Percentiles rank a stretch among this genome's conserved stretches.
Evolutionary conservation across 1,284 basidiomycete species (phyloP).

Genomic region (Cyathus olla): DNA sequence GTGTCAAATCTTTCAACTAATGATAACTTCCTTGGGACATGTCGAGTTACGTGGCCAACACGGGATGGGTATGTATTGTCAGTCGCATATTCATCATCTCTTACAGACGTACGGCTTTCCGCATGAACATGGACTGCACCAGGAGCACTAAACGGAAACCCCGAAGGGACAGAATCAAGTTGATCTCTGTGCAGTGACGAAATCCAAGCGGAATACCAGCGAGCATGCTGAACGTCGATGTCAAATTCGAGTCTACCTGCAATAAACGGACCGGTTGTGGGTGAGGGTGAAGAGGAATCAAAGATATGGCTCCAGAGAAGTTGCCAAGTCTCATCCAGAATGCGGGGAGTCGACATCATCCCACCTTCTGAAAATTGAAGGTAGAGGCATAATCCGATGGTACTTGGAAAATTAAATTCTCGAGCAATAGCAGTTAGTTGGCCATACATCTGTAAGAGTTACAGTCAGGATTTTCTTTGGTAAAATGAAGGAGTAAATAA

Average conservation of each 20-base stretch:
- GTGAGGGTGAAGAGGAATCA: conserved; percentile 53
- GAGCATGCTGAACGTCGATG: conserved; percentile 75
- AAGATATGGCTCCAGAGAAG: conserved; percentile 76
- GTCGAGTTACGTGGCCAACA: conserved; percentile 44
- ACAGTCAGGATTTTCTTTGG: background rate
- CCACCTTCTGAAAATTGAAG: conserved; percentile 71
- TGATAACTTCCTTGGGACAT: conserved; percentile 74
- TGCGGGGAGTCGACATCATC: conserved; percentile 68
- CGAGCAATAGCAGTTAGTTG: conserved; percentile 82
- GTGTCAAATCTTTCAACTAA: conserved; percentile 72
- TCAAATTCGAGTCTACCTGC: conserved; percentile 83
- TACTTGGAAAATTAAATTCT: conserved; percentile 85
- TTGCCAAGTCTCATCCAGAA: conserved; percentile 83
- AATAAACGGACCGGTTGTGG: conserved; percentile 62
- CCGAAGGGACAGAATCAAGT: conserved; percentile 54
- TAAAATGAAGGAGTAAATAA: conserved; percentile 29
- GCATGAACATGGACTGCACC: conserved; percentile 60
- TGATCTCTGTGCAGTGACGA: conserved; percentile 58
- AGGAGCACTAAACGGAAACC: conserved; percentile 50
- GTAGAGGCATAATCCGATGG: conserved; percentile 78
- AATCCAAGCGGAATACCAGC: conserved; percentile 81
- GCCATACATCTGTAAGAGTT: conserved; percentile 66
- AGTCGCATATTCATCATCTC: conserved; percentile 51
- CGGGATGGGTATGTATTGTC: conserved; percentile 34
- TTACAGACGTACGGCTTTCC: conserved; percentile 64